Evolutionary conservation across 768 basidiomycete species (phyloP), one percentile per base, ranked within the genome.

Genomic region (Agaricus subrufescens): DNA sequence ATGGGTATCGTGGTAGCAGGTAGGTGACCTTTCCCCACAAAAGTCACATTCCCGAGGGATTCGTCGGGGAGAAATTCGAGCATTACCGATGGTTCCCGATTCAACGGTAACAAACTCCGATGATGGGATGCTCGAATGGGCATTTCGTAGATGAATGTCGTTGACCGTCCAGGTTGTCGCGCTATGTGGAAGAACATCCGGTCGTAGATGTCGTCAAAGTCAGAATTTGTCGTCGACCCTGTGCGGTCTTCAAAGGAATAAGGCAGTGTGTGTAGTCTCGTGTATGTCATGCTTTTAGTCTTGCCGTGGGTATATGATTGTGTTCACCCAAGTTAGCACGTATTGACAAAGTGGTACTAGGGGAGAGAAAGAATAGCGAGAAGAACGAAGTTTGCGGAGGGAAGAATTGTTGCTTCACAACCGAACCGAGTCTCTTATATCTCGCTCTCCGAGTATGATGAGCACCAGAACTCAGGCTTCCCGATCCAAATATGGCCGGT

Each of bases 181-280:
- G 78, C 68, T 37, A 89, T 76, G 56, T 83, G 85, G 50, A 86
- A 77, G 72, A 87, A 89, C 60, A 83, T 70, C 53, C 88, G 81
- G 69, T 91, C 88, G 65, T 89, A 90, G 61, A 89, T 80, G 62
- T 91, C 88, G 65, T 88, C 86, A 59, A 83, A 89, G 73, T 91
- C 86, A 1, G 85, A 78, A 46, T 71, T 69, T 11, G 75, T 71
- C 57, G 78, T 68, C 12, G 71, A 67, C 19, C 81, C 86, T 0
- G 87, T 84, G 46, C 85, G 81, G 71, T 89, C 87, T 67, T 89
- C 87, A 29, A 55, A 46, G 23, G 46, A 38, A 34, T 55, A 55
- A 37, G 54, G 54, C 11, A 55, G 54, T 3, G 46, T 46, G 15
- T 46, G 46, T 19, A 46, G 19, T 31, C 23, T 34, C 7, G 53